Evolutionary conservation across 1,284 basidiomycete genomes (phyloP), one percentile per base, ranked within the genome.

Genomic region (Pisolithus thermaeus): DNA sequence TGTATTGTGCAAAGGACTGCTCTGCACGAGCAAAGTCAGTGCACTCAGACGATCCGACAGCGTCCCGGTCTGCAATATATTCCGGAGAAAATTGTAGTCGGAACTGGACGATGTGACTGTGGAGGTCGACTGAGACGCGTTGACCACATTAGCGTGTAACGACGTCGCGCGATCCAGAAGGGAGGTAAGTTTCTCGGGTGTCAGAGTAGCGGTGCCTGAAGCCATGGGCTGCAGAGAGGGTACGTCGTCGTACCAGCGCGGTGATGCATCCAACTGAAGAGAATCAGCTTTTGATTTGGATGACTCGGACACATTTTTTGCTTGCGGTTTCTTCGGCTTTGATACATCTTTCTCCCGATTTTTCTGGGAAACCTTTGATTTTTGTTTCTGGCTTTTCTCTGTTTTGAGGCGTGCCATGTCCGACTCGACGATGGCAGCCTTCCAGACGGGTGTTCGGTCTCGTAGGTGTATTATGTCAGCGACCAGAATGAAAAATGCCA

Each of bases 31-130:
- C 28, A 99, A 75, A 5, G 94, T 93, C 48, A 99, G 75, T 0
- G 97, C 97, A 52, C 92, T 93, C 1, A 99, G 84, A 55, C 92
- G 80, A 68, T 99, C 97, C 23, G 92, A 92, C 20, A 97, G 81
- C 1, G 97, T 99, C 58, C 94, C 95, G 45, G 84, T 84, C 28
- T 83, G 76, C 22, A 96, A 81, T 49, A 97, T 88, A 58, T 90
- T 89, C 47, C 84, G 77, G 49, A 97, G 77, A 72, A 97, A 97
- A 4, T 75, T 77, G 7, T 80, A 77, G 66, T 97, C 93, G 0
- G 90, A 63, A 18, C 73, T 72, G 12, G 67, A 65, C 8, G 68
- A 65, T 18, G 72, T 71, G 46, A 63, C 58, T 2, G 72, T 67
- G 20, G 73, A 70, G 16, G 71, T 61, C 16, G 72, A 66, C 32